A percentile compares a stretch with the other conserved stretches of the same genome.
These are phyloP conservation scores for Tetradesmus lagerheimii DNA, from an alignment of 139 green algal genomes.

Conservation along the genomic window DNA sequence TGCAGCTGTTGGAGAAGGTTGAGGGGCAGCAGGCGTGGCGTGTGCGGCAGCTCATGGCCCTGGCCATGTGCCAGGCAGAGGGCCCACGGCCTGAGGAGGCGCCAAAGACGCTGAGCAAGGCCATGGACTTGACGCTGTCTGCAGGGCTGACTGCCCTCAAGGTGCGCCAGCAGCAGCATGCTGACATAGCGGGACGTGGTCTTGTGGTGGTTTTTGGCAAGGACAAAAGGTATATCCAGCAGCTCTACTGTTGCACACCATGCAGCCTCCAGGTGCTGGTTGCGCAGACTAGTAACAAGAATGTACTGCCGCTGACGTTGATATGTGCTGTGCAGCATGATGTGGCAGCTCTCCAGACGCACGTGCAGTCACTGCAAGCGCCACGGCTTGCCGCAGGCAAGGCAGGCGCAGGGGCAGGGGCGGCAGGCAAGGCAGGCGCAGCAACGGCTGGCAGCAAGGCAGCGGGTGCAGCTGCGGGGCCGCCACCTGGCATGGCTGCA, in stretches of 20 bases:
- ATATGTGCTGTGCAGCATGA: slow-evolving; percentile 53
- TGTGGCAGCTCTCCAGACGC: slow-evolving; percentile 63
- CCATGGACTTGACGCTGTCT: slow-evolving; percentile 26
- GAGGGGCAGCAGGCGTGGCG: slow-evolving; percentile 65
- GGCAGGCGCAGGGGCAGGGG: background rate
- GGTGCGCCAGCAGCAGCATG: slow-evolving; percentile 42
- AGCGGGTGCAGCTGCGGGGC: slow-evolving; percentile 43
- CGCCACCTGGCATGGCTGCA: slow-evolving; percentile 1
- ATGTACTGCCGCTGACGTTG: background rate
- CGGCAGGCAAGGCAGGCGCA: slow-evolving; percentile 25
- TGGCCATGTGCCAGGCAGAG: slow-evolving; percentile 62
- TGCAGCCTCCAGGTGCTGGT: background rate
- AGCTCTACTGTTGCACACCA: background rate
- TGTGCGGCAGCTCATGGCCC: slow-evolving; percentile 57
- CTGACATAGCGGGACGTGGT: too few species aligned
- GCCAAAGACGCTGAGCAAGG: slow-evolving; percentile 12
- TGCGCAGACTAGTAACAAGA: background rate
- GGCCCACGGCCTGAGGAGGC: background rate
- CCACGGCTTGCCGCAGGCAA: slow-evolving; percentile 3
- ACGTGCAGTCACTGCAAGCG: background rate
- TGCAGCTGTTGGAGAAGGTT: slow-evolving; percentile 64
- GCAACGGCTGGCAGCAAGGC: background rate
- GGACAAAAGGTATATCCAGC: background rate
- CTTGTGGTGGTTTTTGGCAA: too few species aligned
- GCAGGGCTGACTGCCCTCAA: slow-evolving; percentile 41